Conservation (phyloP, 2,329 filamentous ascomycete genomes). For the Beauveria brongniartii region DNA sequence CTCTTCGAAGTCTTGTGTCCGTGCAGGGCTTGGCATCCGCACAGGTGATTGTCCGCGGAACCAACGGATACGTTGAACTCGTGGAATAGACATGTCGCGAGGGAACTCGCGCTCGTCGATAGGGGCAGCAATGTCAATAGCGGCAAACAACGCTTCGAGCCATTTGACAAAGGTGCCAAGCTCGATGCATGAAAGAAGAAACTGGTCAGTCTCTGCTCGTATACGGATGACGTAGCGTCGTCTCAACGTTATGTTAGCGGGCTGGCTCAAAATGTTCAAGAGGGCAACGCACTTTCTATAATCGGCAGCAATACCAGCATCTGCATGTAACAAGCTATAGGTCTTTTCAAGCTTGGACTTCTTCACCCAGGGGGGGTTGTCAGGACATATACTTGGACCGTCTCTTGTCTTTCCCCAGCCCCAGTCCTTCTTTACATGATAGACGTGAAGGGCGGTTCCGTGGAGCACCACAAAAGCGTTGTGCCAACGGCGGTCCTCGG, state of each 20-base stretch:
- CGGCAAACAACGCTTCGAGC: slow-evolving; percentile 62
- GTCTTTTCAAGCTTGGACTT: slow-evolving; percentile 51
- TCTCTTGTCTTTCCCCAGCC: slow-evolving; percentile 39
- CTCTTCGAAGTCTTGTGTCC: slow-evolving; percentile 14
- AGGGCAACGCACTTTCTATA: slow-evolving; percentile 53
- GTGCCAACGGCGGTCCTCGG: slow-evolving; percentile 56
- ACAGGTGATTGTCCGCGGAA: slow-evolving; percentile 32
- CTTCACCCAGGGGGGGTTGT: slow-evolving; percentile 43
- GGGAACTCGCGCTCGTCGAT: slow-evolving; percentile 63
- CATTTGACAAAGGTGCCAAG: slow-evolving; percentile 60
- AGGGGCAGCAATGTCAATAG: slow-evolving; percentile 61
- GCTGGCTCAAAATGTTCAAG: background rate
- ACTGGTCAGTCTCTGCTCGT: slow-evolving; percentile 65
- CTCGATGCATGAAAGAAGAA: slow-evolving; percentile 58
- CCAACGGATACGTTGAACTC: slow-evolving; percentile 46
- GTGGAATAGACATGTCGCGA: slow-evolving; percentile 52
- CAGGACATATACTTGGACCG: slow-evolving; percentile 40
- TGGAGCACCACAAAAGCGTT: slow-evolving; percentile 55
- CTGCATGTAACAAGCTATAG: slow-evolving; percentile 68
- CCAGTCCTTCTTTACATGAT: slow-evolving; percentile 53
- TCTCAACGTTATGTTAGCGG: slow-evolving; percentile 23
- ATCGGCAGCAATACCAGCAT: slow-evolving; percentile 66
- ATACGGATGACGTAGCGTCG: slow-evolving; percentile 62
- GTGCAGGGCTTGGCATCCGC: slow-evolving; percentile 12
- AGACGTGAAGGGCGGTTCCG: slow-evolving; percentile 60